Percentiles rank a stretch among this genome's conserved stretches.
Conservation (phyloP, 148 eudicot species). For the Oxyria digyna region DNA sequence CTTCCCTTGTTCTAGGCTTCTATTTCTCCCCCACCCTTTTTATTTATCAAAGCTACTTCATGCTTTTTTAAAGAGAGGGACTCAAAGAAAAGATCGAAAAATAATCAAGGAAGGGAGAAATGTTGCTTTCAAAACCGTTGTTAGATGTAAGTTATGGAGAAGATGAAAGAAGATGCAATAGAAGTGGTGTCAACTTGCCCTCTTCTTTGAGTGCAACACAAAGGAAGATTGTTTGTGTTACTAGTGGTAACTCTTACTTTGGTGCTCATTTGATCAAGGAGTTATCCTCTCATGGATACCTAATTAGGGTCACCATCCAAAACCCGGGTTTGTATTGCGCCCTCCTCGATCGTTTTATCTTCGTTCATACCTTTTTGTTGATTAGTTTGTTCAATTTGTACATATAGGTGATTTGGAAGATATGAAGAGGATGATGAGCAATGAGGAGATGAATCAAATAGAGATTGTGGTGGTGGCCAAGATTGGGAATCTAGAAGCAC, state of each 20-base stretch:
- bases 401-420: conserved; percentile 25
- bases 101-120: neutral
- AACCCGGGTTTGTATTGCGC: conserved; percentile 19
- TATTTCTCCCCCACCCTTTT: neutral
- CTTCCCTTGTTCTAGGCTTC: too few relatives aligned
- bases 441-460: conserved; percentile 15
- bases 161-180: neutral
- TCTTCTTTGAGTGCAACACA: conserved; percentile 8
- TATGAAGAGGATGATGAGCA: conserved; percentile 13
- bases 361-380: too few relatives aligned
- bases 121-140: conserved; percentile 12
- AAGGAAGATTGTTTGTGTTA: conserved; percentile 19
- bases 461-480: conserved; percentile 28
- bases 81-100: too few relatives aligned
- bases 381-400: too few relatives aligned
- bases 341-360: neutral
- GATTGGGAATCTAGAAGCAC: conserved; percentile 13
- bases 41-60: neutral
- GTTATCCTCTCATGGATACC: conserved; percentile 19
- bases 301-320: conserved; percentile 16
- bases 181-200: neutral
- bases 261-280: conserved; percentile 22
- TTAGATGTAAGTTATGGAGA: neutral
- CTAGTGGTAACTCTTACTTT: conserved; percentile 20
- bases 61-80: neutral